Conservation (phyloP, 495 filamentous ascomycete genomes). For the Lophium mytilinum region DNA sequence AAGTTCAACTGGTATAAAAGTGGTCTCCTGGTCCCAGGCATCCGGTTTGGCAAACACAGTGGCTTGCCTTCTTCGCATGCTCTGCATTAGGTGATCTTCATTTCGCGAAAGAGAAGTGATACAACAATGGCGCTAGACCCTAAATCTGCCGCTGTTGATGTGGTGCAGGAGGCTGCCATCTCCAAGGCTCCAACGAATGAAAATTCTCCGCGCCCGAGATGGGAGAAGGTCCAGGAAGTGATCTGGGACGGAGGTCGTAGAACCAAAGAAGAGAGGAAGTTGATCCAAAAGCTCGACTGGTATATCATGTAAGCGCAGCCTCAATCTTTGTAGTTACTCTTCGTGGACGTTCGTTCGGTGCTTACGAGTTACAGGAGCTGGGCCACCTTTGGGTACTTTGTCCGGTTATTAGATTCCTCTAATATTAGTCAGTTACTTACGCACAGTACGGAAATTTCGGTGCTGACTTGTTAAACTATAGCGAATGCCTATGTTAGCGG, state of each 20-base stretch:
- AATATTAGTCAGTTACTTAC: slow-evolving; percentile 6
- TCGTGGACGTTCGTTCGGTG: no score
- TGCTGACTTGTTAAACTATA: neutral
- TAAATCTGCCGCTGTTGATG: no score
- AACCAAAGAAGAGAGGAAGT: slow-evolving; percentile 14
- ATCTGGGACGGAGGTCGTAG: slow-evolving; percentile 7
- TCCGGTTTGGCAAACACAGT: no score
- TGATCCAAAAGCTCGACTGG: slow-evolving; percentile 9
- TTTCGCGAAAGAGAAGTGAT: no score
- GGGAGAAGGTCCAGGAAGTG: slow-evolving; percentile 4
- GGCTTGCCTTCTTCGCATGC: no score
- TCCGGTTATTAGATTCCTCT: slow-evolving; percentile 8
- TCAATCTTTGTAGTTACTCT: no score
- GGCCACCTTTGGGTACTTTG: slow-evolving; percentile 8
- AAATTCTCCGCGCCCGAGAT: neutral
- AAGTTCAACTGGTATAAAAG: no score
- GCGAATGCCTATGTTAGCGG: slow-evolving; percentile 15
- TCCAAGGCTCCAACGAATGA: no score
- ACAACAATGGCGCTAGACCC: no score
- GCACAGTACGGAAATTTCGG: neutral
- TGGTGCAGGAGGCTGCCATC: no score
- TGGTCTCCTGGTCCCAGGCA: no score
- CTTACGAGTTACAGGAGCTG: neutral
- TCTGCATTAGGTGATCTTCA: no score
- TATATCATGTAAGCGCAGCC: neutral